Base-by-base conservation (phyloP, 495 filamentous ascomycete species). In the Podospora conica region DNA sequence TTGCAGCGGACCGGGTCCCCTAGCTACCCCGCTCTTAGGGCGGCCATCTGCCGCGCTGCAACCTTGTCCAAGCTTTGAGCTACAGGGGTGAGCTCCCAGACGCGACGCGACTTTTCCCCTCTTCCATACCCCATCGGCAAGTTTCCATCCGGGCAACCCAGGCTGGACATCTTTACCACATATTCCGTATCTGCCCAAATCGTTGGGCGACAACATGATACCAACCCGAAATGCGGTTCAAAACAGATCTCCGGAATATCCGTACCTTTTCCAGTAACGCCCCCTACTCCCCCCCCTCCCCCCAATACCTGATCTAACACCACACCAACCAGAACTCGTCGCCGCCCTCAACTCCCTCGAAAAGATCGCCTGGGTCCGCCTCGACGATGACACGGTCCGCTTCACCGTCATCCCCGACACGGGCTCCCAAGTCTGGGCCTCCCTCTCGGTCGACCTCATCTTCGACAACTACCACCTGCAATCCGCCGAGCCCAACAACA, bases 351-450 rank as follows among this genome's bases (percentile, higher is more conserved):
- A 87, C 59, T 93, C 92, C 8, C 82, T 98, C 33, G 92, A 93
- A 64, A 94, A 95, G 75, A 86, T 96, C 69, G 95, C 93, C 53
- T 98, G 96, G 95, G 83, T 98, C 58, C 90, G 92, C 55, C 87
- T 98, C 25, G 90, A 93, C 77, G 82, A 91, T 75, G 87, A 93
- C 60, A 86, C 88, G 22, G 85, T 96, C 64, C 92, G 92, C 69
- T 96, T 98, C 81, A 97, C 96, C 64, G 90, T 96, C 73, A 93
- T 97, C 68, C 92, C 93, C 7, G 93, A 97, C 69, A 87, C 90
- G 70, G 92, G 95, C 23, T 92, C 92, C 11, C 93, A 97, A 83
- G 95, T 98, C 29, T 98, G 96, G 95, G 90, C 93, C 64, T 83
- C 83, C n/a, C 76, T 85, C 25, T 79, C 80, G 3, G 81, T 83